These are phyloP conservation scores for Eucalyptus erythrocorys DNA, from an alignment of 345 rosid genomes.

Conservation along the genomic window DNA sequence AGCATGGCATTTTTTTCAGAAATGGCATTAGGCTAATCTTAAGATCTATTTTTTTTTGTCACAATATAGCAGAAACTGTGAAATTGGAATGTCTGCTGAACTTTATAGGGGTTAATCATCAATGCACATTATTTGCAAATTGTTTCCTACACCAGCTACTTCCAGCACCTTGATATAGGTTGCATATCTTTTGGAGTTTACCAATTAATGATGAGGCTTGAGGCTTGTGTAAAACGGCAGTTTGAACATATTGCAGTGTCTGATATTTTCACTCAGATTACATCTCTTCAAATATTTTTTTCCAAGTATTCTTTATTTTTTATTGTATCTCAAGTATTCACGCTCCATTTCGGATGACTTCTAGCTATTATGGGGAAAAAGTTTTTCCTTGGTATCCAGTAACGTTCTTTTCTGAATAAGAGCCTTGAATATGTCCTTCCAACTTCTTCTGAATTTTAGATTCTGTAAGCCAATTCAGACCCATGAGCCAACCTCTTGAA, in stretches of 20 bases:
- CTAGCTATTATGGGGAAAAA: neutral
- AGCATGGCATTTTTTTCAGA: neutral
- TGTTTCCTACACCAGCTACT: neutral
- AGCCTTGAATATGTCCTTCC: neutral
- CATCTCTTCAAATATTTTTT: neutral
- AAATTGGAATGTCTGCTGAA: neutral
- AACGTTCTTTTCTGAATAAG: neutral
- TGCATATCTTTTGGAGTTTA: neutral
- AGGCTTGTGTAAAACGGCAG: neutral
- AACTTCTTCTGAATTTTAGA: neutral
- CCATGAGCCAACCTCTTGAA: neutral
- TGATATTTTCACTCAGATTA: neutral
- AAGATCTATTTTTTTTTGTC: accelerated
- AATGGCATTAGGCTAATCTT: neutral
- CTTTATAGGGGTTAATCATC: neutral
- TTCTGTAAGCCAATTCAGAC: neutral
- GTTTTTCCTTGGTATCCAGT: neutral
- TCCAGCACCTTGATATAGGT: neutral
- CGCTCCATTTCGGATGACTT: neutral
- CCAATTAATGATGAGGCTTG: neutral
- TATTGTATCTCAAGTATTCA: neutral
- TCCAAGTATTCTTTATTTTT: neutral
- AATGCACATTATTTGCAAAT: neutral
- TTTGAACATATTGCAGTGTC: neutral
- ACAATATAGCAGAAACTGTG: neutral